Evolutionary conservation across 2,329 filamentous ascomycete genomes (phyloP).

Genomic region (Microdochium nivale): DNA sequence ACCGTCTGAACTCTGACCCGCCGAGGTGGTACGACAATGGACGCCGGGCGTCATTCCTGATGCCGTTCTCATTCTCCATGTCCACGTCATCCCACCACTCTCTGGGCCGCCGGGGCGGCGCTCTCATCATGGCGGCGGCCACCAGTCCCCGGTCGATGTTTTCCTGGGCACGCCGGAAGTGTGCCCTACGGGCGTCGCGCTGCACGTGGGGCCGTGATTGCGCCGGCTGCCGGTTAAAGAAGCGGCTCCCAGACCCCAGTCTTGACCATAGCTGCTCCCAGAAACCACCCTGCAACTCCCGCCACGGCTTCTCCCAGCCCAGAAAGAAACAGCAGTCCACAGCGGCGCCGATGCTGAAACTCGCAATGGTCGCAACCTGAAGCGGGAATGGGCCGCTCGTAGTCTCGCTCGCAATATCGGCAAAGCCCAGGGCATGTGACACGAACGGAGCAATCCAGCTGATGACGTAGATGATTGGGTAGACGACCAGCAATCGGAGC

Average conservation of each 20-base stretch:
- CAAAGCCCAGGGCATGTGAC: slow-evolving; percentile 52
- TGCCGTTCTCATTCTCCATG: slow-evolving; percentile 3
- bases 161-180: slow-evolving; percentile 39
- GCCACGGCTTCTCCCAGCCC: slow-evolving; percentile 64
- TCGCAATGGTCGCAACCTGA: slow-evolving; percentile 44
- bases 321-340: slow-evolving; percentile 63
- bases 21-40: neutral
- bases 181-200: slow-evolving; percentile 29
- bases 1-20: neutral
- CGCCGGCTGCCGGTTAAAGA: neutral
- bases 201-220: neutral
- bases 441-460: slow-evolving; percentile 68
- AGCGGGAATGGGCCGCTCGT: slow-evolving; percentile 45
- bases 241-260: slow-evolving; percentile 7
- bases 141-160: slow-evolving; percentile 15
- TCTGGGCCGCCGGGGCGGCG: slow-evolving; percentile 10
- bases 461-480: slow-evolving; percentile 62
- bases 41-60: neutral
- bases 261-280: slow-evolving; percentile 17
- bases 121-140: slow-evolving; percentile 4
- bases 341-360: slow-evolving; percentile 55
- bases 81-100: slow-evolving; percentile 32
- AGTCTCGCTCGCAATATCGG: slow-evolving; percentile 12
- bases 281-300: slow-evolving; percentile 33
- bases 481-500: slow-evolving; percentile 65